Percentiles rank a stretch among this genome's conserved stretches.
Evolutionary conservation across 148 eudicot genomes (phyloP).

Genomic region (Hydrangea macrophylla): DNA sequence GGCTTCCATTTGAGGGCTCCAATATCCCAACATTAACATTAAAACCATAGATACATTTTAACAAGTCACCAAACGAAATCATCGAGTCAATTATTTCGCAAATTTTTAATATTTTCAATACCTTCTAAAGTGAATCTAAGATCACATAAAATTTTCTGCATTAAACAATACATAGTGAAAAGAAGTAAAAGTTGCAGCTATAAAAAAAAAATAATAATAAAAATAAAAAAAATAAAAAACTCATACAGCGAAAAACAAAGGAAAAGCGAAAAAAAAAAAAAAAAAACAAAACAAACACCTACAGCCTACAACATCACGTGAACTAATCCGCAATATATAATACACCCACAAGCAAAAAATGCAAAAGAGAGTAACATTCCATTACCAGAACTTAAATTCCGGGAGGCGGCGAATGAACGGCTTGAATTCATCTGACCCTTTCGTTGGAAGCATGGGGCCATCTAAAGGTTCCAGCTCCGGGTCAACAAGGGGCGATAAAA

Average conservation of each 20-base stretch:
- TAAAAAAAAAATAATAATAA: no score
- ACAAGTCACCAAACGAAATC: no score
- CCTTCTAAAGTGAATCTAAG: neutral
- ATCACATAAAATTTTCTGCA: neutral
- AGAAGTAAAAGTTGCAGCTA: neutral
- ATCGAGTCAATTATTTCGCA: no score
- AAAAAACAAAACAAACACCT: neutral
- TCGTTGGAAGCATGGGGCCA: slow-evolving; percentile 72
- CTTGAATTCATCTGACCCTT: slow-evolving; percentile 87
- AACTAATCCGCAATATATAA: no score
- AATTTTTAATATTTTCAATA: no score
- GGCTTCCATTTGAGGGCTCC: no score
- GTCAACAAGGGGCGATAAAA: slow-evolving; percentile 82
- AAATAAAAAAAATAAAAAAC: neutral
- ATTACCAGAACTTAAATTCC: slow-evolving; percentile 83
- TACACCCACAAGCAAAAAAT: no score
- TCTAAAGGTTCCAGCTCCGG: slow-evolving; percentile 68
- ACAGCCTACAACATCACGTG: no score
- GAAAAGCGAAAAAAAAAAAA: neutral
- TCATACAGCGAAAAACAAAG: neutral
- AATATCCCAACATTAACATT: no score
- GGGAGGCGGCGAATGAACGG: slow-evolving; percentile 90
- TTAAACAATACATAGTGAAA: neutral
- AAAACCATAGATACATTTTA: no score
- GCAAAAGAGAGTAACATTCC: neutral